Base-by-base conservation (phyloP, 2,329 filamentous ascomycete species). In the Pseudopithomyces chartarum region DNA sequence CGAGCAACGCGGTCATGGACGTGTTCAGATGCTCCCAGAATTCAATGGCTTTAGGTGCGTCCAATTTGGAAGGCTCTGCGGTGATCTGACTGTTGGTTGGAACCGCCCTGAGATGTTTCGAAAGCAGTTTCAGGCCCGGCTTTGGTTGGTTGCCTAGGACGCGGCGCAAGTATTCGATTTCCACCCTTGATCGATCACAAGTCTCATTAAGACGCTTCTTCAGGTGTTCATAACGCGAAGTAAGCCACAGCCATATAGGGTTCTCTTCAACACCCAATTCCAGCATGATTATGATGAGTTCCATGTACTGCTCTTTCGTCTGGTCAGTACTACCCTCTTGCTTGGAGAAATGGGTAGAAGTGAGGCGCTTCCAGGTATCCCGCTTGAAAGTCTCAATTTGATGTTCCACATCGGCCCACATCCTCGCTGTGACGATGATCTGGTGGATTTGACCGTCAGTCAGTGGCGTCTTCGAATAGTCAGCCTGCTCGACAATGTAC, bases 251-350 rank as follows among this genome's bases (percentile, higher is more conserved):
- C 91, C 91, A 97, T 60, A 99, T 96, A 1, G 95, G 95, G 67
- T 96, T 99, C 57, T 98, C 92, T 10, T 96, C 90, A 2, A 97
- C 92, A 6, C 95, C 96, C 19, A 99, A 81, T 74, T 99, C 94
- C n/a, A 99, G 80, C 52, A 99, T 82, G 34, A 97, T 82, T 20
- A 87, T 84, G 53, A 99, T 98, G 46, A 97, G 82, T 71, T 97
- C 92, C 86, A 97, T 92, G 68, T 97, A 90, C 73, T 97, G 92
- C 69, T 94, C 91, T 6, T 85, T 81, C 38, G 88, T 81, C 2
- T 77, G 78, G 2, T 77, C 76, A 29, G 33, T 52, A n/a, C 51
- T 65, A 39, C 73, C 70, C 68, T 79, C 73, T 61, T 83, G 71
- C 63, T 82, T 80, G 70, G 79, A 62, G 51, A 77, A 77, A 53